phyloP scores from a whole-genome alignment of 208 protist genomes.

The Crithidia thermophila region DNA sequence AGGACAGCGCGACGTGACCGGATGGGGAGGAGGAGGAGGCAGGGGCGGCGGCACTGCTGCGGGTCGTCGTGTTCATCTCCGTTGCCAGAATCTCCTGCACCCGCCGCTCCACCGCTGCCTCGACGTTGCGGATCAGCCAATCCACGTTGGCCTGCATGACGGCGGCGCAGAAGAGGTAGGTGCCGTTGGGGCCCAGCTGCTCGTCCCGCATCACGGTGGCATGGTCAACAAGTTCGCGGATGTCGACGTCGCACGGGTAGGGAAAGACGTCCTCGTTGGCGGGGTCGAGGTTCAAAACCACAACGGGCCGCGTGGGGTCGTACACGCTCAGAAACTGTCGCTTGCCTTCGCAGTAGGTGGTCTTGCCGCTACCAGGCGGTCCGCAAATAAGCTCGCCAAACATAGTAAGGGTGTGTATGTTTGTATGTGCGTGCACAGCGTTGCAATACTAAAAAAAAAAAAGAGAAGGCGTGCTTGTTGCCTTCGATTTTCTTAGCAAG shows the following conservation, averaged over 20 bases:
- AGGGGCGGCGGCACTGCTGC: not conserved
- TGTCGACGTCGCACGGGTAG: conserved; percentile 94
- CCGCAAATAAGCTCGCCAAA: conserved; percentile 97
- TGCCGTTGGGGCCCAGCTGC: conserved; percentile 98
- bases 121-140: conserved; percentile 66
- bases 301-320: conserved; percentile 81
- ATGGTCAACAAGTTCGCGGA: conserved; percentile 93
- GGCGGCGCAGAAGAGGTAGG: conserved; percentile 97
- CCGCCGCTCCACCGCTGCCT: conserved; percentile 62
- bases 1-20: too few species aligned
- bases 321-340: conserved; percentile 94
- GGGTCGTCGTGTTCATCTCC: conserved; percentile 6
- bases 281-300: conserved; percentile 98
- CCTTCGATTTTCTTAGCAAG: too few species aligned
- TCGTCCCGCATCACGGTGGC: conserved; percentile 93
- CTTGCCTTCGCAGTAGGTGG: conserved; percentile 97
- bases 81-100: conserved; percentile 54
- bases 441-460: conserved; percentile 19
- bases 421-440: not conserved
- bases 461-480: not conserved
- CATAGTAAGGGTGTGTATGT: conserved; percentile 34
- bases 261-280: conserved; percentile 97
- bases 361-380: conserved; percentile 95
- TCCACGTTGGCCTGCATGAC: conserved; percentile 90
- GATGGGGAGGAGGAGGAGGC: not conserved